These are phyloP conservation scores for Neofusicoccum parvum DNA, from an alignment of 2,329 filamentous ascomycete species.

Conservation along the genomic window DNA sequence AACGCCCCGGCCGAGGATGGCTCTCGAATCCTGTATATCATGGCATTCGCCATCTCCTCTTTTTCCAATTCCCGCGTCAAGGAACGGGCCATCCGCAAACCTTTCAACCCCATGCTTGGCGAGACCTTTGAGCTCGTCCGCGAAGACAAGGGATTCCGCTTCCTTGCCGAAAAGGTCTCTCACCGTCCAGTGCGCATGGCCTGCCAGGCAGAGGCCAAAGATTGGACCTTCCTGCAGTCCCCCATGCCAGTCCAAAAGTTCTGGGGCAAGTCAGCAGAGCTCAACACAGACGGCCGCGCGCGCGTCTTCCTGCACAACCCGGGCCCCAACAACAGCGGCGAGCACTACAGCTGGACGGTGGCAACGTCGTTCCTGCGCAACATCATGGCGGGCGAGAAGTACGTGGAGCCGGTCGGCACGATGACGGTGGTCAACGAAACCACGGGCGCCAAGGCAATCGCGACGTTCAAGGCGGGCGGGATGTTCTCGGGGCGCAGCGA, in stretches of 20 bases:
- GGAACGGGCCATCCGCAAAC: conserved; percentile 90
- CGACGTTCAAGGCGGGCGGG: conserved; percentile 90
- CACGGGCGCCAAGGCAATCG: conserved; percentile 78
- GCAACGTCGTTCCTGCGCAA: conserved; percentile 92
- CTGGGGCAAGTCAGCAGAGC: conserved; percentile 95
- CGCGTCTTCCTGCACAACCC: conserved; percentile 69
- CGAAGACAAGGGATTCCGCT: conserved; percentile 82
- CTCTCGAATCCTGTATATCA: conserved; percentile 80
- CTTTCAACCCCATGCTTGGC: conserved; percentile 94
- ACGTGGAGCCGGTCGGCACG: conserved; percentile 88
- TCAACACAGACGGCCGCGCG: conserved; percentile 87
- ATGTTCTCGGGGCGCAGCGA: conserved; percentile 97
- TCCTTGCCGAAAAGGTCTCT: conserved; percentile 93
- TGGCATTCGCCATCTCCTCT: conserved; percentile 86
- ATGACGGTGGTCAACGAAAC: conserved; percentile 86
- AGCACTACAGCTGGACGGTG: conserved; percentile 84
- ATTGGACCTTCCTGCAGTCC: conserved; percentile 86
- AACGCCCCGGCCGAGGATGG: conserved; percentile 55
- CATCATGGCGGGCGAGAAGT: conserved; percentile 97
- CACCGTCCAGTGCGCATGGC: conserved; percentile 92
- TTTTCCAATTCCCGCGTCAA: conserved; percentile 82
- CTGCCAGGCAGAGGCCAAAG: conserved; percentile 83
- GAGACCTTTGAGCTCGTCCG: conserved; percentile 94
- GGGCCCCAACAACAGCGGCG: conserved; percentile 54
- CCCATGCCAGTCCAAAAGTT: conserved; percentile 93